These are phyloP conservation scores for Myriosclerotinia scirpicola DNA, from an alignment of 2,329 filamentous ascomycete genomes.

Conservation along the genomic window DNA sequence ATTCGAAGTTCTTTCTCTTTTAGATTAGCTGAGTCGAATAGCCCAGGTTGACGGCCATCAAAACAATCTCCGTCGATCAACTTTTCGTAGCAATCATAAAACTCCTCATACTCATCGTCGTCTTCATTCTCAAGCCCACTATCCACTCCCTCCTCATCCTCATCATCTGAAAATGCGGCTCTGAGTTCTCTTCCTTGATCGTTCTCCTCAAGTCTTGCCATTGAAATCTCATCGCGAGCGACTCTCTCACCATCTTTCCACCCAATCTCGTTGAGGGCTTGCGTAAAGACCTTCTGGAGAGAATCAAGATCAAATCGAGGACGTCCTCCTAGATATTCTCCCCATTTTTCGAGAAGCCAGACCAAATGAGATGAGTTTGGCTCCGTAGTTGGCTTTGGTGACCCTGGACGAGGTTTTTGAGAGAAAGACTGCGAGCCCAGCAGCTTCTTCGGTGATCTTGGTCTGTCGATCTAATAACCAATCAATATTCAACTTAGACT, in stretches of 20 bases:
- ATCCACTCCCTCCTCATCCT: not conserved
- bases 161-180: not conserved
- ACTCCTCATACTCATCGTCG: not conserved
- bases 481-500: not conserved
- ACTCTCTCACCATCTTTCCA: rapidly evolving
- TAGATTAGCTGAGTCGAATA: not conserved
- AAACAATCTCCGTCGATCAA: not conserved
- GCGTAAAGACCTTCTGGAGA: not conserved
- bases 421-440: not conserved
- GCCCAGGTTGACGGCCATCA: not conserved
- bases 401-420: too few species aligned
- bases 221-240: not conserved
- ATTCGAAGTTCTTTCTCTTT: rapidly evolving
- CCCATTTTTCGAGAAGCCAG: not conserved
- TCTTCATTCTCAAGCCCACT: too few species aligned
- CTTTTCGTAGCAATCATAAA: not conserved
- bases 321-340: not conserved
- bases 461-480: not conserved
- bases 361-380: not conserved
- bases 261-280: not conserved
- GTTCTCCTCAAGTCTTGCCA: too few species aligned
- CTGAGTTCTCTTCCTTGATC: not conserved
- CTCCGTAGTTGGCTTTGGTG: too few species aligned
- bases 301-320: not conserved
- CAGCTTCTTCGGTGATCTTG: not conserved